Evolutionary conservation across 495 filamentous ascomycete genomes (phyloP).

Genomic region (Trichoderma gamsii): DNA sequence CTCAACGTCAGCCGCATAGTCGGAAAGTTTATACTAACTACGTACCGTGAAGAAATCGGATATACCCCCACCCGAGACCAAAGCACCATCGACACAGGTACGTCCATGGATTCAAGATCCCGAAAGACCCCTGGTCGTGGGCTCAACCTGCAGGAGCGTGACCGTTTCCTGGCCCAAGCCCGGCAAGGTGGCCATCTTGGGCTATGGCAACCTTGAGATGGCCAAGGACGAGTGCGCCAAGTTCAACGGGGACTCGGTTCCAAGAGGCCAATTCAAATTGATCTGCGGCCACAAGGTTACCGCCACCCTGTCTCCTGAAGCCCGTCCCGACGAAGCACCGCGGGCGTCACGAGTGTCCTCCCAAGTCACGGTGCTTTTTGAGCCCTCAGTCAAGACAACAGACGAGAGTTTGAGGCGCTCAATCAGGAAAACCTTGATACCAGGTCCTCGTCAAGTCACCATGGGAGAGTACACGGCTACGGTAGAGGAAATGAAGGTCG

Average conservation of each 20-base stretch:
- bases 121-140: too few species aligned
- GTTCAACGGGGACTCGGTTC: neutral
- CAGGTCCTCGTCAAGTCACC: too few species aligned
- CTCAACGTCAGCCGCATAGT: too few species aligned
- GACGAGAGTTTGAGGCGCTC: too few species aligned
- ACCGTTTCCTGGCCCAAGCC: conserved; percentile 25
- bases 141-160: conserved; percentile 22
- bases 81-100: too few species aligned
- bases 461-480: too few species aligned
- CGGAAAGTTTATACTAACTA: too few species aligned
- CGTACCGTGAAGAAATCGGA: too few species aligned
- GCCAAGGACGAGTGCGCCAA: neutral
- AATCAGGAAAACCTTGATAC: too few species aligned
- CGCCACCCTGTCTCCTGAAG: neutral
- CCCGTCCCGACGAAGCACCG: neutral
- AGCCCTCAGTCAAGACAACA: neutral
- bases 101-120: too few species aligned
- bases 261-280: neutral
- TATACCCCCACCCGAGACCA: too few species aligned
- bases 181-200: conserved; percentile 20
- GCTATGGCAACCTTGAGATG: neutral
- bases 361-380: neutral
- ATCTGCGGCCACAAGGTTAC: neutral
- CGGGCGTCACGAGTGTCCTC: neutral
- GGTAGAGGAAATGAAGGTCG: too few species aligned